Evolutionary conservation across 2,329 filamentous ascomycete genomes (phyloP), one percentile per base, ranked within the genome.

Genomic region (Clarireedia sp.): DNA sequence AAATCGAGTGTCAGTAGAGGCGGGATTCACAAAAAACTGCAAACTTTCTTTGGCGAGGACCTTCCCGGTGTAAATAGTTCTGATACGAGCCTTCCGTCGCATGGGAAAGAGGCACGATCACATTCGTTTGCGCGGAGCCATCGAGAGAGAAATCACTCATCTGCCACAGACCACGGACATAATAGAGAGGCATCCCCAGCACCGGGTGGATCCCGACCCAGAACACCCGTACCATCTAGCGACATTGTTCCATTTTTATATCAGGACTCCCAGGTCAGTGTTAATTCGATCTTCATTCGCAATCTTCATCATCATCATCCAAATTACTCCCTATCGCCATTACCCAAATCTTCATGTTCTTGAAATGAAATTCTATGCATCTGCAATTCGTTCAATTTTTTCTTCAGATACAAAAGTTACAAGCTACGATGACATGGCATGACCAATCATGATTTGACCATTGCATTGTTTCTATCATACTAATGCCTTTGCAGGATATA

Each of bases 191-290:
- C 78, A 46, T 95, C 91, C 52, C 90, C 90, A 41, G 80, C 81
- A 51, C 83, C 82, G 21, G 53, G 47, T 55, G 54, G 54, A 33
- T 90, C 87, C 26, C 80, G 89, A 62, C 89, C 91, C 48, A 81
- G 87, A 64, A 95, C 89, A n/a, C 90, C 91, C 12, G 78, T 90
- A 51, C 89, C 89, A 43, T 89, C 89, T 12, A 94, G 89, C 66
- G 92, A 97, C 72, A 90, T 99, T 56, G 94, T 95, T 40, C 94
- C 94, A n/a, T 99, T 96, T 79, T 79, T 95, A 59, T 97, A 94
- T 69, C 94, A 97, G 72, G 89, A 94, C 68, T 80, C 80, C 62
- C 82, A 89, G 74, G 86, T 89, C 71, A 75, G 83, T 78, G 23
- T 24, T 48, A 46, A 55, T 51, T 51, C 48, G 48, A 46, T 55